Conservation (phyloP, 176 grass and related monocot genomes). For the Ensete ventricosum region DNA sequence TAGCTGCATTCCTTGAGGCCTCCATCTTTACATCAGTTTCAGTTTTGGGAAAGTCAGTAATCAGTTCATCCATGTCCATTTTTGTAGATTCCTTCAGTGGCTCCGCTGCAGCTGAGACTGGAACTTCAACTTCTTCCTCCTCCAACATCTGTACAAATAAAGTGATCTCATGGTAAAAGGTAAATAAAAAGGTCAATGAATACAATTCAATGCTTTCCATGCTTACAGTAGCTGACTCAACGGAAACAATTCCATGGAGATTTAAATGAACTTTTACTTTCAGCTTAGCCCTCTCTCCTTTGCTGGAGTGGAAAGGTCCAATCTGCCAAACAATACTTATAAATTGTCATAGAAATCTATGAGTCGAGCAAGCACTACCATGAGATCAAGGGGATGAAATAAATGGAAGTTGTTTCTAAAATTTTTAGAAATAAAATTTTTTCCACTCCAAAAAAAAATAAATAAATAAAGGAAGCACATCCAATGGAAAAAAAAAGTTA, state of each 20-base stretch:
- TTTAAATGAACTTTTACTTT: constrained; percentile 80
- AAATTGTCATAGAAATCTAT: constrained; percentile 11
- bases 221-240: constrained; percentile 78
- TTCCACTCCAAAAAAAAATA: no score
- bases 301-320: constrained; percentile 58
- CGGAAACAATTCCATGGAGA: constrained; percentile 84
- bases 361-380: no score
- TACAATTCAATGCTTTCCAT: constrained; percentile 3
- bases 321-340: constrained; percentile 35
- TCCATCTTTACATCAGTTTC: constrained; percentile 10
- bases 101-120: constrained; percentile 34
- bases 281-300: constrained; percentile 42
- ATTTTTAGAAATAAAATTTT: no score
- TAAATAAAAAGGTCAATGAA: background rate
- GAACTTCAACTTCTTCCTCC: constrained; percentile 74
- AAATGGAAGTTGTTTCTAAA: no score
- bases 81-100: constrained; percentile 38
- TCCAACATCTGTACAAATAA: constrained; percentile 63
- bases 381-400: no score
- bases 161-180: background rate
- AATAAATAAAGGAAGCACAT: no score
- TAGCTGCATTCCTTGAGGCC: background rate
- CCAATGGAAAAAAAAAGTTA: no score
- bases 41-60: constrained; percentile 26
- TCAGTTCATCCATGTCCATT: constrained; percentile 63